phyloP scores from a whole-genome alignment of 2,329 filamentous ascomycete species.

The Cytospora paraplurivora region DNA sequence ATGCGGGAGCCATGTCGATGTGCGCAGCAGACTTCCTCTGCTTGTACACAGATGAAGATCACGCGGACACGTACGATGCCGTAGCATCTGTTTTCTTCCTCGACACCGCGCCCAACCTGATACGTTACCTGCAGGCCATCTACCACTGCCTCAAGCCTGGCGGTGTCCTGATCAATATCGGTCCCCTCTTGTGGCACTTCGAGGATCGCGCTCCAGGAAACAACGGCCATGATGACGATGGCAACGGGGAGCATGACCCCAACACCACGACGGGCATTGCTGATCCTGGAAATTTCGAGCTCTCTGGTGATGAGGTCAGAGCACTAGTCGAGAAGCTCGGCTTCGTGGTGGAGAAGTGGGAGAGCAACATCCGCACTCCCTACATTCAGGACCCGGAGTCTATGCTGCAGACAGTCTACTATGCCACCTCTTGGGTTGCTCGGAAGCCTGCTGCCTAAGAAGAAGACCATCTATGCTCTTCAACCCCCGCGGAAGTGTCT shows the following conservation, averaged over 20 bases:
- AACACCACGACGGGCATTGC: conserved; percentile 69
- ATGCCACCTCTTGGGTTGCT: conserved; percentile 82
- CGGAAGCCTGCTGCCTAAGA: conserved; percentile 57
- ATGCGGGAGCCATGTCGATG: conserved; percentile 80
- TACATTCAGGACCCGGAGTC: conserved; percentile 86
- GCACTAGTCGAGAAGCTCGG: conserved; percentile 73
- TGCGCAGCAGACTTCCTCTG: conserved; percentile 89
- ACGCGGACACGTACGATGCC: conserved; percentile 70
- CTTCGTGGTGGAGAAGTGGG: conserved; percentile 69
- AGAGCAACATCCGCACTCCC: conserved; percentile 66
- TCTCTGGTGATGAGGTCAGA: conserved; percentile 86
- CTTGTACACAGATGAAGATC: conserved; percentile 69
- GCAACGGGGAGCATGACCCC: conserved; percentile 52
- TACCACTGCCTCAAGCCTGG: conserved; percentile 73
- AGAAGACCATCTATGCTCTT: not conserved
- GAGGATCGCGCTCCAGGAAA: conserved; percentile 70
- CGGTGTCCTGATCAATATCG: conserved; percentile 86
- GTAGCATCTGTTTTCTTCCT: conserved; percentile 94
- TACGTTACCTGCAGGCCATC: conserved; percentile 86
- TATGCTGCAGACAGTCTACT: conserved; percentile 84
- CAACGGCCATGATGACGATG: conserved; percentile 54
- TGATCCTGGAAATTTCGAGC: conserved; percentile 86
- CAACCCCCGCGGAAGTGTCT: not conserved
- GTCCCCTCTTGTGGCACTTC: conserved; percentile 94
- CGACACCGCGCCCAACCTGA: conserved; percentile 91